phyloP scores from a whole-genome alignment of 192 early-diverging fungal genomes.

The Podila epigama region DNA sequence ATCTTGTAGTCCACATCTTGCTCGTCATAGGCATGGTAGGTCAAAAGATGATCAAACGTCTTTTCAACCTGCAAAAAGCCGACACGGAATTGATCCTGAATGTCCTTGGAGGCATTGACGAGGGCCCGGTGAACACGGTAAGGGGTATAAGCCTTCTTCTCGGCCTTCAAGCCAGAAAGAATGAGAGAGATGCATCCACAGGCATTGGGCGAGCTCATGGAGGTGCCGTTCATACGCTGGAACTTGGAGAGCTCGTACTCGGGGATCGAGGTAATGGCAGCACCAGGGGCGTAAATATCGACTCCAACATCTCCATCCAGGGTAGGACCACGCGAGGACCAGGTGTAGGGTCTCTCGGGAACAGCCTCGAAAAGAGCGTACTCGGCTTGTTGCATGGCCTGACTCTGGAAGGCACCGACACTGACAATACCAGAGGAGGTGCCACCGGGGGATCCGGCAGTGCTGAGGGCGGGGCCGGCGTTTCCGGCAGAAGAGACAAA shows the following conservation, averaged over 20 bases:
- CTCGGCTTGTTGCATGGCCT: slow-evolving; percentile 85
- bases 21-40: slow-evolving; percentile 58
- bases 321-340: slow-evolving; percentile 89
- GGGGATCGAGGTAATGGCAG: slow-evolving; percentile 91
- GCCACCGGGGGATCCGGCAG: slow-evolving; percentile 86
- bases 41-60: slow-evolving; percentile 83
- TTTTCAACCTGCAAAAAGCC: slow-evolving; percentile 89
- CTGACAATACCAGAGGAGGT: slow-evolving; percentile 78
- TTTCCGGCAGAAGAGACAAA: slow-evolving; percentile 94
- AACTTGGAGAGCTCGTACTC: slow-evolving; percentile 74
- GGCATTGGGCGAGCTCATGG: slow-evolving; percentile 91
- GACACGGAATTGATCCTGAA: slow-evolving; percentile 79
- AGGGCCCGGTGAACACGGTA: slow-evolving; percentile 86
- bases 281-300: slow-evolving; percentile 87
- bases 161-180: slow-evolving; percentile 85
- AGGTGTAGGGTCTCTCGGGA: slow-evolving; percentile 84
- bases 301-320: slow-evolving; percentile 86
- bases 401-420: slow-evolving; percentile 91
- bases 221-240: slow-evolving; percentile 91
- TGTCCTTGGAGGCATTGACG: slow-evolving; percentile 73
- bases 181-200: slow-evolving; percentile 88
- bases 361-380: slow-evolving; percentile 84
- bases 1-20: slow-evolving; percentile 75
- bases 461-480: slow-evolving; percentile 87
- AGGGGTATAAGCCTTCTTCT: slow-evolving; percentile 72